Conservation (phyloP, 2,329 filamentous ascomycete genomes). For the Xylariaceae sp. region DNA sequence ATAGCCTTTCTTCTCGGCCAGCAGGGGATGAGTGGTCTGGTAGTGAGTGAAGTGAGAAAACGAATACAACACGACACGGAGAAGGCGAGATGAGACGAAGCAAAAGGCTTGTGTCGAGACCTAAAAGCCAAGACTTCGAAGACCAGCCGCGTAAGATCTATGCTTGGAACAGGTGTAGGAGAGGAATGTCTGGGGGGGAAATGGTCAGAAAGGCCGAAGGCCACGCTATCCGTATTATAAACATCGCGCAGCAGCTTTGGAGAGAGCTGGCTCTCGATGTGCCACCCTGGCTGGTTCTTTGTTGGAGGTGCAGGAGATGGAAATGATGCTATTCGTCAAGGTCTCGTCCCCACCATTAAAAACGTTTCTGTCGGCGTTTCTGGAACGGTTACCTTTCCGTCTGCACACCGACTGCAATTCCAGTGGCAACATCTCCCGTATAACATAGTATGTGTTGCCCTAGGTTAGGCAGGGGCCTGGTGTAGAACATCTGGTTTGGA, state of each 20-base stretch:
- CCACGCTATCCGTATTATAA: not conserved
- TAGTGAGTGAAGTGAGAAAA: too few relatives aligned
- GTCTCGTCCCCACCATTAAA: slow-evolving; percentile 10
- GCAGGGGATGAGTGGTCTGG: too few relatives aligned
- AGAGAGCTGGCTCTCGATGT: not conserved
- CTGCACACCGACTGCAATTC: too few relatives aligned
- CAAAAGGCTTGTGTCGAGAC: not conserved
- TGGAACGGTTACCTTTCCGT: slow-evolving; percentile 9
- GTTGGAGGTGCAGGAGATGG: slow-evolving; percentile 1
- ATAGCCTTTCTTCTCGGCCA: too few relatives aligned
- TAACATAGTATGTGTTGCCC: too few relatives aligned
- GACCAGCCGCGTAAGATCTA: not conserved
- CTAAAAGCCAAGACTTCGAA: not conserved
- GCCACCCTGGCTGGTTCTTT: slow-evolving; percentile 2
- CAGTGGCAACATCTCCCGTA: too few relatives aligned
- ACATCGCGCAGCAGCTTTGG: slow-evolving; percentile 2
- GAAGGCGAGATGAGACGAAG: not conserved
- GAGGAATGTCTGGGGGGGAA: not conserved
- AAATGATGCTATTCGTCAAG: slow-evolving; percentile 14
- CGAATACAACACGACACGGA: not conserved
- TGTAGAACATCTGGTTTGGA: too few relatives aligned
- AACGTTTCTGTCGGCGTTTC: too few relatives aligned
- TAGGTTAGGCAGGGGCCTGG: too few relatives aligned
- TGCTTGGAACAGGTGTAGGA: not conserved
- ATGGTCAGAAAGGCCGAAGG: not conserved